Conservation (phyloP, 176 grass and related monocot species). For the Themeda triandra region DNA sequence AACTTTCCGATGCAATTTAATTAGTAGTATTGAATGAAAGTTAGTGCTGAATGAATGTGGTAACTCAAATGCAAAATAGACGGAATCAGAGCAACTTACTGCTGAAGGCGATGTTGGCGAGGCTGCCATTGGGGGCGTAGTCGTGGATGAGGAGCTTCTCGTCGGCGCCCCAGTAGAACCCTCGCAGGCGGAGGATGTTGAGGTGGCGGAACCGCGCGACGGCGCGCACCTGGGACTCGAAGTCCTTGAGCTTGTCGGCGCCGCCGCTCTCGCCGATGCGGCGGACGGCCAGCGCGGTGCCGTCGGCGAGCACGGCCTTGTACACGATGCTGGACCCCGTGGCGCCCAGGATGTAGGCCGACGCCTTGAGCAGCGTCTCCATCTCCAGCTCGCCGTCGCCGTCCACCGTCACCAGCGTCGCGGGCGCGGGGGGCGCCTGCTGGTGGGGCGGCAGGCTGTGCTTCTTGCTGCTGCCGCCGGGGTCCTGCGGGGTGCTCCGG, state of each 20-base stretch:
- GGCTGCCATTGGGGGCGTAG: slow-evolving; percentile 90
- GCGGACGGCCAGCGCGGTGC: slow-evolving; percentile 75
- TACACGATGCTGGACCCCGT: slow-evolving; percentile 95
- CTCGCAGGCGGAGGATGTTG: slow-evolving; percentile 78
- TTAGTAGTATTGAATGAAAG: neutral
- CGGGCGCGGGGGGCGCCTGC: slow-evolving; percentile 33
- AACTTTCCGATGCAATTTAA: neutral
- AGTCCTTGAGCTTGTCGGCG: slow-evolving; percentile 84
- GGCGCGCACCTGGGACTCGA: slow-evolving; percentile 77
- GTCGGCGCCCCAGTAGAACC: slow-evolving; percentile 95
- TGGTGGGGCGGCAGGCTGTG: neutral
- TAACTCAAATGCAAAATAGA: no score
- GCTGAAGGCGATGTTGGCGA: slow-evolving; percentile 88
- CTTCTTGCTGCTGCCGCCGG: slow-evolving; percentile 46
- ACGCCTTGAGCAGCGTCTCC: slow-evolving; percentile 93
- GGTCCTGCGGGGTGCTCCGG: slow-evolving; percentile 39
- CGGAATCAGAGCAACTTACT: slow-evolving; percentile 56
- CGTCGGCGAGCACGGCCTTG: slow-evolving; percentile 89
- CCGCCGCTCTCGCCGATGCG: slow-evolving; percentile 83
- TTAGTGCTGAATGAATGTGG: neutral
- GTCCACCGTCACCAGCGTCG: slow-evolving; percentile 78
- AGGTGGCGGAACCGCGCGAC: slow-evolving; percentile 83
- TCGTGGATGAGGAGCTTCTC: slow-evolving; percentile 99
- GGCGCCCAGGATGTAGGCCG: slow-evolving; percentile 94
- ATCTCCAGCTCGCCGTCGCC: slow-evolving; percentile 80